Evolutionary conservation across 768 basidiomycete species (phyloP).

Genomic region (Strobilomyces dryophilus): DNA sequence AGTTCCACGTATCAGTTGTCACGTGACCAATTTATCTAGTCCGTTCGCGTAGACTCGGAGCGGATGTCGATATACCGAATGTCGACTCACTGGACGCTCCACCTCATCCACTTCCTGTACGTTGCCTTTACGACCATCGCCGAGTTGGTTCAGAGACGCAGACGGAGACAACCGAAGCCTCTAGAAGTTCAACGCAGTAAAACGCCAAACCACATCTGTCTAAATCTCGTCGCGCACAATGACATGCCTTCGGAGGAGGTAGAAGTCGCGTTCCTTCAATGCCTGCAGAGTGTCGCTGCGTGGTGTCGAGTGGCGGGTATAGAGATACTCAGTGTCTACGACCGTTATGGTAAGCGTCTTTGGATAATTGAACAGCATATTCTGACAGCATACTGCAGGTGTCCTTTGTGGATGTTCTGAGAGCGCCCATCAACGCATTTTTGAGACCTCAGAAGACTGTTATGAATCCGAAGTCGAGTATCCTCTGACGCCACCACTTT

Average conservation of each 20-base stretch:
- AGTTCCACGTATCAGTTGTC: slow-evolving; percentile 19
- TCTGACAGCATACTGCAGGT: slow-evolving; percentile 31
- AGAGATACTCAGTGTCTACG: slow-evolving; percentile 64
- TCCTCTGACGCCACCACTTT: slow-evolving; percentile 74
- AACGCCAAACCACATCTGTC: slow-evolving; percentile 61
- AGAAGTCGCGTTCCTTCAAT: slow-evolving; percentile 46
- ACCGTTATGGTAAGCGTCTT: slow-evolving; percentile 54
- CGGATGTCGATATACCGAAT: slow-evolving; percentile 12
- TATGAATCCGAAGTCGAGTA: slow-evolving; percentile 59
- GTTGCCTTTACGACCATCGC: slow-evolving; percentile 38
- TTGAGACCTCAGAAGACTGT: slow-evolving; percentile 29
- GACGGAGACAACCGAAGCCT: slow-evolving; percentile 39
- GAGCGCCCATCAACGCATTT: slow-evolving; percentile 38
- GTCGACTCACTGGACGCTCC: slow-evolving; percentile 46
- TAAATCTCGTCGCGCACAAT: slow-evolving; percentile 53
- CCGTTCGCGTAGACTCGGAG: no score
- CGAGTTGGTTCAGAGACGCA: slow-evolving; percentile 38
- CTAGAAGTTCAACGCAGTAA: slow-evolving; percentile 51
- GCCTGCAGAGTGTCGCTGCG: slow-evolving; percentile 45
- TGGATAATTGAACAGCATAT: neutral
- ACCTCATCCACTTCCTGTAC: slow-evolving; percentile 57
- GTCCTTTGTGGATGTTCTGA: slow-evolving; percentile 38
- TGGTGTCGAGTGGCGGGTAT: slow-evolving; percentile 70
- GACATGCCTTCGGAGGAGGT: slow-evolving; percentile 32
- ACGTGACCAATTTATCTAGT: slow-evolving; percentile 14